Evolutionary conservation across 2,329 filamentous ascomycete species (phyloP).

Genomic region (Alternaria sp.): DNA sequence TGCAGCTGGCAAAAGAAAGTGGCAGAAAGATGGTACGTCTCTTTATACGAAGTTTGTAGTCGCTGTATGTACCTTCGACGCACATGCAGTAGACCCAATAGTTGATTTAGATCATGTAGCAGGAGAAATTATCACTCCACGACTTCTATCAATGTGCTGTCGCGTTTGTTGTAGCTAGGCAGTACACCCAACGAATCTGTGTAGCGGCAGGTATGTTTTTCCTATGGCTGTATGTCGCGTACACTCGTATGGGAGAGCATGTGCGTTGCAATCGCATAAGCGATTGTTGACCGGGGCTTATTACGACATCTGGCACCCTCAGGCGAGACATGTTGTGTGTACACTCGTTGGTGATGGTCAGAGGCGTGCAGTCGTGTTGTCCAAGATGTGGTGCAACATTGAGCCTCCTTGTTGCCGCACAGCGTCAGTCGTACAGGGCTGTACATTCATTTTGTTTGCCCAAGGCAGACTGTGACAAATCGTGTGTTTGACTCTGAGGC

Average conservation of each 20-base stretch:
- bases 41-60: not conserved
- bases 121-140: not conserved
- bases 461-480: constrained; percentile 11
- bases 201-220: not conserved
- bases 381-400: constrained; percentile 5
- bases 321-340: not conserved
- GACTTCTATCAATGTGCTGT: not conserved
- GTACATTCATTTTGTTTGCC: constrained; percentile 3
- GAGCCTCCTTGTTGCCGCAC: not conserved
- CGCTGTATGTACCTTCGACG: not conserved
- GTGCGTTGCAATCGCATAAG: not conserved
- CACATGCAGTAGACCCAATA: not conserved
- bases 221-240: not conserved
- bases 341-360: not conserved
- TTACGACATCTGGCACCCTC: not conserved
- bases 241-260: not conserved
- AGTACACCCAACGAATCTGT: not conserved
- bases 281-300: not conserved
- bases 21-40: not conserved
- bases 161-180: not conserved
- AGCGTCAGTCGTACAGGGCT: constrained; percentile 1
- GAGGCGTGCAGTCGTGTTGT: not conserved
- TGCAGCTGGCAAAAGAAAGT: not conserved
- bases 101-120: not conserved
- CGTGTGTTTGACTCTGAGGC: not conserved